These are phyloP conservation scores for Apiotrichum brassicae DNA, from an alignment of 1,284 basidiomycete genomes.

Conservation along the genomic window DNA sequence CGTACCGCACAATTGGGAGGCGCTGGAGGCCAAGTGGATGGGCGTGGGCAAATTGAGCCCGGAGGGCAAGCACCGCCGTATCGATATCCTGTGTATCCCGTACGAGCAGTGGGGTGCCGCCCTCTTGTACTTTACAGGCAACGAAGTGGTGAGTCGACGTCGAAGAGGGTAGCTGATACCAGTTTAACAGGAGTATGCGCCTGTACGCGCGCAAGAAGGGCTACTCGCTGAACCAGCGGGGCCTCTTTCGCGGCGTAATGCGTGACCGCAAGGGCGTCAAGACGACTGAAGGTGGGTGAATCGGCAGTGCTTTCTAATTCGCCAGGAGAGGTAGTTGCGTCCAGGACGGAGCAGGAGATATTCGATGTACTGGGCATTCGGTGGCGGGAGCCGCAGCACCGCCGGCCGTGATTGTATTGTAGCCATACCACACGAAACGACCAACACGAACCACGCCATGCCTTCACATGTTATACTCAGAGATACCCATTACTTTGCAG, in stretches of 20 bases:
- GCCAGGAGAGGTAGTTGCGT: constrained; percentile 68
- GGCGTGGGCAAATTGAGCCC: constrained; percentile 58
- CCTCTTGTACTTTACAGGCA: constrained; percentile 77
- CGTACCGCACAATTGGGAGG: constrained; percentile 57
- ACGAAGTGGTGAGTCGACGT: constrained; percentile 63
- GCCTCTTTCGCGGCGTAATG: constrained; percentile 65
- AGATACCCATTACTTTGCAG: too few species aligned
- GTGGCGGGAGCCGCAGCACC: constrained; percentile 25
- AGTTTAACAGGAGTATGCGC: constrained; percentile 87
- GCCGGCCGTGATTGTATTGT: constrained; percentile 8
- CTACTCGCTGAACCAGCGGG: constrained; percentile 78
- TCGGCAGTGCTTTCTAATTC: not conserved
- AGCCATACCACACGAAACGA: too few species aligned
- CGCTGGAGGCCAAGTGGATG: constrained; percentile 69
- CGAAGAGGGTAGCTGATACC: constrained; percentile 1
- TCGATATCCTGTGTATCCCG: constrained; percentile 72
- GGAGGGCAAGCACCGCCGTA: constrained; percentile 56
- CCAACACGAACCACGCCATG: too few species aligned
- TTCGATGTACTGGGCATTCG: constrained; percentile 59
- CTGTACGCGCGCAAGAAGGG: constrained; percentile 74
- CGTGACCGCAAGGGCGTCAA: constrained; percentile 62
- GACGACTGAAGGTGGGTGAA: constrained; percentile 56
- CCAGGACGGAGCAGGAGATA: constrained; percentile 75
- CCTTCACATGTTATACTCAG: too few species aligned
- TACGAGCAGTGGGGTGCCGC: constrained; percentile 73